A percentile compares a stretch with the other conserved stretches of the same genome.
These are phyloP conservation scores for Thielaviopsis euricoi DNA, from an alignment of 2,329 filamentous ascomycete genomes.

Conservation along the genomic window DNA sequence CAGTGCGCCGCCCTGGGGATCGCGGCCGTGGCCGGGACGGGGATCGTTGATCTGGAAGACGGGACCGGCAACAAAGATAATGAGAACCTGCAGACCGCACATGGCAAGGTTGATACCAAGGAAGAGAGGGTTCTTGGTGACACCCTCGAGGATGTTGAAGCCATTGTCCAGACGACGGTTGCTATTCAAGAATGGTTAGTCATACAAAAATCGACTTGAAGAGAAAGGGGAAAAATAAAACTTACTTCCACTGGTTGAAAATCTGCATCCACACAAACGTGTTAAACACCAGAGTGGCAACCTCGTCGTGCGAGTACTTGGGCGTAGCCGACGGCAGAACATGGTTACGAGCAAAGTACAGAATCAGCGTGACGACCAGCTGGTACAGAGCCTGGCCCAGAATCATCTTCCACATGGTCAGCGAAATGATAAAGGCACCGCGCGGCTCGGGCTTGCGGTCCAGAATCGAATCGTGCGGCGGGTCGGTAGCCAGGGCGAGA, in stretches of 20 bases:
- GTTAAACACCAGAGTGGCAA: constrained; percentile 84
- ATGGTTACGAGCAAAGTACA: constrained; percentile 50
- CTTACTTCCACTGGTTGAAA: constrained; percentile 91
- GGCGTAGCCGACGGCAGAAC: constrained; percentile 10
- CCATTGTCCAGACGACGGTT: constrained; percentile 87
- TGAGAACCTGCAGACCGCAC: constrained; percentile 77
- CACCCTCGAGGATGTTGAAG: constrained; percentile 89
- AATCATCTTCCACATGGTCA: constrained; percentile 99
- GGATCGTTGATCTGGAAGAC: constrained; percentile 52
- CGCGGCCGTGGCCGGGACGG: constrained; percentile 19
- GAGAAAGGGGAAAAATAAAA: constrained; percentile 15
- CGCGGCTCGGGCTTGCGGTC: constrained; percentile 53
- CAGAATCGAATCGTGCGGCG: constrained; percentile 66
- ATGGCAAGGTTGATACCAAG: constrained; percentile 71
- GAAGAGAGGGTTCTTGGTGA: constrained; percentile 78
- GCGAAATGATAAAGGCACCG: constrained; percentile 51
- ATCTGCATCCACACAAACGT: constrained; percentile 99
- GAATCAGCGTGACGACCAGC: constrained; percentile 58
- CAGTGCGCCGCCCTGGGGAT: constrained; percentile 50
- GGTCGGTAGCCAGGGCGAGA: constrained; percentile 74
- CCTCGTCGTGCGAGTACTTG: constrained; percentile 24
- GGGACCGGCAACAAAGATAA: constrained; percentile 68
- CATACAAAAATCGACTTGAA: neutral
- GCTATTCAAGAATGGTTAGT: constrained; percentile 21
- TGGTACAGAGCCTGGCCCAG: constrained; percentile 84